Percentiles rank a stretch among this genome's conserved stretches.
Conservation (phyloP, 1,284 basidiomycete species). For the Sanghuangporus sanghuang region DNA sequence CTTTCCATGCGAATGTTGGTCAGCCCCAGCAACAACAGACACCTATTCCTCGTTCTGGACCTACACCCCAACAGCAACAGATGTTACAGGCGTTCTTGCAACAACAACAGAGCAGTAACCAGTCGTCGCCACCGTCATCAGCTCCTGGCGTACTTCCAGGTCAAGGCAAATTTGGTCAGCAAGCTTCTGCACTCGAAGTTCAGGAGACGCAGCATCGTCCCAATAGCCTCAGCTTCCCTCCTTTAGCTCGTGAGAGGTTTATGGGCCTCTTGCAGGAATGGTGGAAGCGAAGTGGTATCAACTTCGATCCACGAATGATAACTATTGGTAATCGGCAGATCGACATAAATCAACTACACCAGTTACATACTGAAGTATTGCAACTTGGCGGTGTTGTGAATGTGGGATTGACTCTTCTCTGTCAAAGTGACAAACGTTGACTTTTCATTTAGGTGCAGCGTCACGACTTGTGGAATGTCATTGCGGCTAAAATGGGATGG, state of each 20-base stretch:
- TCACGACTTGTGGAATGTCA: slow-evolving; percentile 56
- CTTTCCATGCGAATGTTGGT: slow-evolving; percentile 5
- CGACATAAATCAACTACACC: slow-evolving; percentile 38
- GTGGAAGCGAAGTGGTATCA: background rate
- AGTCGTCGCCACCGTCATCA: slow-evolving; percentile 1
- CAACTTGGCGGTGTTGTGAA: slow-evolving; percentile 44
- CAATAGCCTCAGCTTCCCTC: slow-evolving; percentile 3
- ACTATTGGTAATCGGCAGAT: slow-evolving; percentile 30
- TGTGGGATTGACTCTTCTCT: slow-evolving; percentile 32
- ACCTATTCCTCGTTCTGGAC: slow-evolving; percentile 4
- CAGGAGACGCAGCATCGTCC: slow-evolving; percentile 3
- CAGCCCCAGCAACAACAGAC: slow-evolving; percentile 10
- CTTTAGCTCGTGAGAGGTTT: background rate
- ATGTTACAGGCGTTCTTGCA: slow-evolving; percentile 2
- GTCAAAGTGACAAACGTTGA: background rate
- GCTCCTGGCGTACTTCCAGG: background rate
- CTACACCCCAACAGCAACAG: slow-evolving; percentile 16
- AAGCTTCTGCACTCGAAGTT: background rate
- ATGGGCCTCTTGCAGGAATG: background rate
- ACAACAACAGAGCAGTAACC: background rate
- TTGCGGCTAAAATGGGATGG: slow-evolving; percentile 61
- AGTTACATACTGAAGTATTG: slow-evolving; percentile 53
- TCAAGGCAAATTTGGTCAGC: background rate
- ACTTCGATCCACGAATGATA: background rate
- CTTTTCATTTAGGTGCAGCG: slow-evolving; percentile 39